Percentiles rank a stretch among this genome's conserved stretches.
Evolutionary conservation across 352 stramenopile species (phyloP).

Genomic region (Phytophthora sojae): DNA sequence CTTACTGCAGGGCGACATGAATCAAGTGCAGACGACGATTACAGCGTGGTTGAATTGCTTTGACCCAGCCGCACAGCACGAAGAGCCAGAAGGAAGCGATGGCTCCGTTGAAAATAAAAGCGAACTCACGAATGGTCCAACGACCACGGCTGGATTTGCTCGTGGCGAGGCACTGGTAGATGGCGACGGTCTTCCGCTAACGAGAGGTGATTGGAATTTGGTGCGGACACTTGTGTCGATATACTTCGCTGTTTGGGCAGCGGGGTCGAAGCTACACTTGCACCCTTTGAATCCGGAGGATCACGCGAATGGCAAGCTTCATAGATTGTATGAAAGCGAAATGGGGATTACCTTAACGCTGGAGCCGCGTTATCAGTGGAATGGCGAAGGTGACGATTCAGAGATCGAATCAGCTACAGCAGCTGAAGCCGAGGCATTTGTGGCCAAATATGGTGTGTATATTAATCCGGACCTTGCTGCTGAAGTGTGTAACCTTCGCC

Average conservation of each 20-base stretch:
- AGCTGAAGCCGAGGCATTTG: conserved; percentile 71
- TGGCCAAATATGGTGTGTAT: conserved; percentile 86
- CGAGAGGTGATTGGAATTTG: conserved; percentile 83
- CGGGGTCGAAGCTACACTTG: conserved; percentile 57
- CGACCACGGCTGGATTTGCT: conserved; percentile 49
- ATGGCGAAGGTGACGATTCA: conserved; percentile 6
- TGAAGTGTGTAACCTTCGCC: conserved; percentile 77
- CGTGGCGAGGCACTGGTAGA: conserved; percentile 78
- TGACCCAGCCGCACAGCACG: conserved; percentile 66
- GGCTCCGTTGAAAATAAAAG: conserved; percentile 38
- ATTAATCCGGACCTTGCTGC: conserved; percentile 85
- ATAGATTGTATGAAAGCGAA: conserved; percentile 66
- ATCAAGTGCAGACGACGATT: conserved; percentile 60
- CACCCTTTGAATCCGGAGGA: conserved; percentile 46
- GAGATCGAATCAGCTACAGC: conserved; percentile 27
- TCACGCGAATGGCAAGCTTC: conserved; percentile 22
- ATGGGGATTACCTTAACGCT: conserved; percentile 68
- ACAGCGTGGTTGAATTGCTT: conserved; percentile 78
- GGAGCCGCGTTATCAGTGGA: conserved; percentile 46
- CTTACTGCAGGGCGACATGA: conserved; percentile 75
- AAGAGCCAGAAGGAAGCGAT: conserved; percentile 48
- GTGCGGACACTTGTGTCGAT: conserved; percentile 82
- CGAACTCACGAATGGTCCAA: conserved; percentile 24
- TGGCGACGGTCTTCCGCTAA: conserved; percentile 81
- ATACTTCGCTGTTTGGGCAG: conserved; percentile 77